Evolutionary conservation across 495 filamentous ascomycete species (phyloP).

Genomic region (Aspergillus olivimuriae): DNA sequence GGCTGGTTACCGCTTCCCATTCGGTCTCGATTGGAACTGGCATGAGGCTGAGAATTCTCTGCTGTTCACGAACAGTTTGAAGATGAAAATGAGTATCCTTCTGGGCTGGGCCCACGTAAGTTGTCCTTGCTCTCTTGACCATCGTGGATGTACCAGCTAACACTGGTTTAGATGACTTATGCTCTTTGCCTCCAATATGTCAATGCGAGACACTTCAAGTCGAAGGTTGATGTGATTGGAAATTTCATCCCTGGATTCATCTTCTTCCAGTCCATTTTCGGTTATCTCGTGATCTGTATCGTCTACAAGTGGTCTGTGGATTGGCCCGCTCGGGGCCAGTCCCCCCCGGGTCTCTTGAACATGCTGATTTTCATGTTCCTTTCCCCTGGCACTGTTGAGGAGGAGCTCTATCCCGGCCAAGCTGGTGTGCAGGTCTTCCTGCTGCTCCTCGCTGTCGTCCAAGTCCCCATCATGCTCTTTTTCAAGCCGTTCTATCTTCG

Average conservation of each 20-base stretch:
- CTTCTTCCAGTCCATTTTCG: constrained; percentile 99
- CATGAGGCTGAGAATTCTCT: constrained; percentile 91
- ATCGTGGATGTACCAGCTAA: constrained; percentile 3
- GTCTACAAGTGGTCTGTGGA: constrained; percentile 95
- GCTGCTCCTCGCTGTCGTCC: constrained; percentile 73
- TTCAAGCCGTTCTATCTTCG: constrained; percentile 93
- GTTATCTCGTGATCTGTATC: constrained; percentile 89
- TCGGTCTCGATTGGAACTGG: constrained; percentile 96
- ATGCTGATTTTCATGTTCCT: constrained; percentile 99
- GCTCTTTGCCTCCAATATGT: constrained; percentile 87
- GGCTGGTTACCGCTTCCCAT: constrained; percentile 76
- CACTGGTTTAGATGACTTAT: constrained; percentile 73
- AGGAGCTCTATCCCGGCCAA: constrained; percentile 74
- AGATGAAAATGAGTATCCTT: constrained; percentile 99
- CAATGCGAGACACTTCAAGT: constrained; percentile 92
- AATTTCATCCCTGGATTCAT: constrained; percentile 98
- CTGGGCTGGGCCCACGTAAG: constrained; percentile 86
- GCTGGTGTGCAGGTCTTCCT: constrained; percentile 65
- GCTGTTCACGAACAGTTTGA: constrained; percentile 93
- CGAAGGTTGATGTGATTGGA: constrained; percentile 88
- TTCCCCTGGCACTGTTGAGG: constrained; percentile 68
- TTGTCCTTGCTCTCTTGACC: constrained; percentile 1
- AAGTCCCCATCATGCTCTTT: constrained; percentile 88
- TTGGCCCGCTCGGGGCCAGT: constrained; percentile 59
- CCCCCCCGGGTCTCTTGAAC: constrained; percentile 85